These are phyloP conservation scores for Suillus subaureus DNA, from an alignment of 768 basidiomycete genomes.

Conservation along the genomic window DNA sequence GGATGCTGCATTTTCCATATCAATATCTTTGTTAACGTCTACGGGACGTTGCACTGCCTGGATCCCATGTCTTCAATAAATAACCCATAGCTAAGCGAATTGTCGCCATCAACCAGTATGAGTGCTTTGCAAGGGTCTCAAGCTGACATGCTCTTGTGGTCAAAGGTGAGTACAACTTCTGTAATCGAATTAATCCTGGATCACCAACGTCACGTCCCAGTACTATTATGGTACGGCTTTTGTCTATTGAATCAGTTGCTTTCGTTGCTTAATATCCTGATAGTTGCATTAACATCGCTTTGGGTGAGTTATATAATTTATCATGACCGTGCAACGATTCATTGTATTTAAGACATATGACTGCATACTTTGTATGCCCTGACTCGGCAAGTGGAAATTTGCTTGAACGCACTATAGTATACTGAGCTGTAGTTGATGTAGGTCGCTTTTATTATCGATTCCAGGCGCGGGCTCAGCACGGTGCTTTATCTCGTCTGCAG, in stretches of 20 bases:
- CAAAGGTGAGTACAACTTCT: neutral
- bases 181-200: neutral
- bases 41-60: neutral
- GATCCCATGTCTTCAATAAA: neutral
- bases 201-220: neutral
- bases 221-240: neutral
- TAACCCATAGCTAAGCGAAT: neutral
- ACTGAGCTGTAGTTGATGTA: neutral
- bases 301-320: neutral
- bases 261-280: neutral
- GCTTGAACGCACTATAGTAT: neutral
- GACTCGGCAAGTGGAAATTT: neutral
- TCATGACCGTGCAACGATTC: neutral
- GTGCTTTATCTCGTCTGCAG: neutral
- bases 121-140: neutral
- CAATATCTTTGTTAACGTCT: neutral
- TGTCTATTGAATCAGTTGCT: neutral
- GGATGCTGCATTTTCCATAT: neutral
- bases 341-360: neutral
- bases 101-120: neutral
- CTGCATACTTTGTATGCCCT: neutral
- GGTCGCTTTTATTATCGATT: neutral
- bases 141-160: neutral
- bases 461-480: neutral
- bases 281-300: neutral